Conservation (phyloP, 2,329 filamentous ascomycete species). For the Catunica adiposa region DNA sequence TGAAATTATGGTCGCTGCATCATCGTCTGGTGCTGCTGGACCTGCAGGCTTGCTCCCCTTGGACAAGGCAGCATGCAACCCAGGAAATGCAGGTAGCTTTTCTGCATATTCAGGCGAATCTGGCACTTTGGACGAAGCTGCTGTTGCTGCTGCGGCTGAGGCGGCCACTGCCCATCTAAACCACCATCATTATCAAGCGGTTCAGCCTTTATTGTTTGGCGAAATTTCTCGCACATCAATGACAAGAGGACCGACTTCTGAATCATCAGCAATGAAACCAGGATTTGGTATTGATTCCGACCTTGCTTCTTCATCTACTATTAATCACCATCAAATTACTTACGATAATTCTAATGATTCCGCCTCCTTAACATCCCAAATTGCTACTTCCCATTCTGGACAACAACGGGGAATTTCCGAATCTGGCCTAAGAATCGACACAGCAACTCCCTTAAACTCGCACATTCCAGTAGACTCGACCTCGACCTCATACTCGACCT, state of each 20-base stretch:
- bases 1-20: not conserved
- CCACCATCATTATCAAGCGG: not conserved
- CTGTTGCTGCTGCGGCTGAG: not conserved
- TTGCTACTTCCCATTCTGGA: constrained; percentile 18
- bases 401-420: constrained; percentile 51
- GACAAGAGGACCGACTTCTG: constrained; percentile 39
- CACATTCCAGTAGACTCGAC: not conserved
- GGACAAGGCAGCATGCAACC: not conserved
- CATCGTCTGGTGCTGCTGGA: not conserved
- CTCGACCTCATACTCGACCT: not conserved
- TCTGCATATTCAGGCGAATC: constrained; percentile 1
- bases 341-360: not conserved
- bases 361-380: not conserved
- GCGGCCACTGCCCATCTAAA: not conserved
- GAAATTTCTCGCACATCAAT: constrained; percentile 38
- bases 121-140: not conserved
- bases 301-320: no score
- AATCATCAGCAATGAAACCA: not conserved
- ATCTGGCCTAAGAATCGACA: constrained; percentile 43
- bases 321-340: no score
- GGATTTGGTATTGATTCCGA: not conserved
- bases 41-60: not conserved
- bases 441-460: constrained; percentile 9
- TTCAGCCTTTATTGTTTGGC: constrained; percentile 46
- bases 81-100: not conserved